Percentiles rank a stretch among this genome's conserved stretches.
Evolutionary conservation across 805 yeast genomes (phyloP).

Genomic region (Yarrowia sp.): DNA sequence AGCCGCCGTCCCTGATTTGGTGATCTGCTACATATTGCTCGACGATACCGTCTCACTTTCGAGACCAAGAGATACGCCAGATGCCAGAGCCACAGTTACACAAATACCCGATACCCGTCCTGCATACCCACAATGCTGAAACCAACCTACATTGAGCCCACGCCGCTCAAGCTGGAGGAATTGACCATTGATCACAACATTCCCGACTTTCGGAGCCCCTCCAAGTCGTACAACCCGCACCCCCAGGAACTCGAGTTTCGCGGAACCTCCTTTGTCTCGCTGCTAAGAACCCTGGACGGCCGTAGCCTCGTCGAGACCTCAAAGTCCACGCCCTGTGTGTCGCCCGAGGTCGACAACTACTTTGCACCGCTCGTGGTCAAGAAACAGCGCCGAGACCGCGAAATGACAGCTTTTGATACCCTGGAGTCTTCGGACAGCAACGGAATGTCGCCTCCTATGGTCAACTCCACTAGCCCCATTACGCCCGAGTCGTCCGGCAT

Average conservation of each 20-base stretch:
- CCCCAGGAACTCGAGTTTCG: slow-evolving; percentile 1
- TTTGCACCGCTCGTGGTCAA: background rate
- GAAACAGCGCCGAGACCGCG: slow-evolving; percentile 4
- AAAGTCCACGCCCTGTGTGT: background rate
- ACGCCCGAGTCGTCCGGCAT: slow-evolving; percentile 2
- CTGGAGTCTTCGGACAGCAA: background rate
- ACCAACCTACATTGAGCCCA: background rate
- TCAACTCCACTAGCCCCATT: slow-evolving; percentile 1
- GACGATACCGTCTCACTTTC: slow-evolving; percentile 8
- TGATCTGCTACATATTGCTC: slow-evolving; percentile 18
- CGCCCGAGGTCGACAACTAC: background rate
- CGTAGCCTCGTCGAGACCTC: background rate
- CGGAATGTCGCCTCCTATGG: slow-evolving; percentile 5
- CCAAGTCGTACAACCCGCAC: slow-evolving; percentile 3
- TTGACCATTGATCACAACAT: background rate
- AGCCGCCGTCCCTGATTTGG: slow-evolving; percentile 1
- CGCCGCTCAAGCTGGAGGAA: background rate
- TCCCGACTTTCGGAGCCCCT: background rate
- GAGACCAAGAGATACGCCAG: background rate
- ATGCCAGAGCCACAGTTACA: background rate
- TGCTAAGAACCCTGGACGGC: background rate
- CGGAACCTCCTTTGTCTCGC: background rate
- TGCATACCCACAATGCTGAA: background rate
- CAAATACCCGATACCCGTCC: slow-evolving; percentile 2
- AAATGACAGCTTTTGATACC: background rate